phyloP scores from a whole-genome alignment of 1,284 basidiomycete genomes.

The Sparassis latifolia region DNA sequence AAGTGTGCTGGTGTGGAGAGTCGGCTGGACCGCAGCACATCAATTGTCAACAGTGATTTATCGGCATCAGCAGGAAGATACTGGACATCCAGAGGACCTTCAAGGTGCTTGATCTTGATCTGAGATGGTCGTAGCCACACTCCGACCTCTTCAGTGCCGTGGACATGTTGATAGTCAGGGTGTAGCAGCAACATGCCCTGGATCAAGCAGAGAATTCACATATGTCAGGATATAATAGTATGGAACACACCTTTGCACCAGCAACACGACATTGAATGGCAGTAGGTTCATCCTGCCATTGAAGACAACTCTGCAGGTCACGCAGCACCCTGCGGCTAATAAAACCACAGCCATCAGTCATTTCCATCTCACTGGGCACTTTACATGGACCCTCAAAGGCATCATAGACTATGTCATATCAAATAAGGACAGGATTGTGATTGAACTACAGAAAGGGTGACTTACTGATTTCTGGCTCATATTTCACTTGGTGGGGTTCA shows the following conservation, averaged over 20 bases:
- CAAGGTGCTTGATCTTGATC: constrained; percentile 32
- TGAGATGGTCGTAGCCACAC: constrained; percentile 36
- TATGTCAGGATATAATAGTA: not conserved
- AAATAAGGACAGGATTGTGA: not conserved
- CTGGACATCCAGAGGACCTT: constrained; percentile 1
- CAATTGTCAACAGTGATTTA: constrained; percentile 30
- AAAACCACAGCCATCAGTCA: constrained; percentile 42
- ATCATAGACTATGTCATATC: constrained; percentile 12
- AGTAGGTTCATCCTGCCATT: constrained; percentile 26
- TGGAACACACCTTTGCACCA: constrained; percentile 27
- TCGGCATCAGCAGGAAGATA: constrained; percentile 14
- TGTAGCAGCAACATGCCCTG: constrained; percentile 17
- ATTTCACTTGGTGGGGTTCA: constrained; percentile 16
- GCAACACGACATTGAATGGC: constrained; percentile 35
- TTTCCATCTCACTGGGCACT: constrained; percentile 28
- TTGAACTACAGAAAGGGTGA: constrained; percentile 1
- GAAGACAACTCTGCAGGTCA: constrained; percentile 20
- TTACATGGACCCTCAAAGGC: constrained; percentile 17
- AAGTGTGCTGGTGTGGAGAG: constrained; percentile 29
- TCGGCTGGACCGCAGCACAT: constrained; percentile 32
- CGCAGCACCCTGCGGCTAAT: constrained; percentile 27
- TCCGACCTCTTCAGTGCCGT: constrained; percentile 6
- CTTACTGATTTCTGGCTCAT: constrained; percentile 27
- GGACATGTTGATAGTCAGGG: constrained; percentile 3
- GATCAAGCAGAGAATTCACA: not conserved